phyloP scores from a whole-genome alignment of 23 red algal genomes.

The Gracilariopsis chorda region DNA sequence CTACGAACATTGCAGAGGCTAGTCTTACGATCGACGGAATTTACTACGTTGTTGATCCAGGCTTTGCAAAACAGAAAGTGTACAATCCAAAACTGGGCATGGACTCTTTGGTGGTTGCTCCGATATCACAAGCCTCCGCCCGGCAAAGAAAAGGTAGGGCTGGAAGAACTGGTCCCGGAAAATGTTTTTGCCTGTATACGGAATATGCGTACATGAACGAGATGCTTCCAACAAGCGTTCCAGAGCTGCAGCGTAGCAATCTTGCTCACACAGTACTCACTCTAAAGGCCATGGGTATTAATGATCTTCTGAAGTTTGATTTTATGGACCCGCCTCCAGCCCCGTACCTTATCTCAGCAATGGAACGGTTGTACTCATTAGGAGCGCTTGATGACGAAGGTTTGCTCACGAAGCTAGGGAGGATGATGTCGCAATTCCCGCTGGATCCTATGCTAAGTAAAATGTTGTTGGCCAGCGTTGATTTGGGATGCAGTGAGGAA shows the following conservation, averaged over 20 bases:
- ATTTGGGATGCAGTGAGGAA: slow-evolving; percentile 91
- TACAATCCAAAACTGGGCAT: slow-evolving; percentile 93
- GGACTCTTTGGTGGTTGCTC: slow-evolving; percentile 91
- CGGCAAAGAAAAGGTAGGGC: slow-evolving; percentile 91
- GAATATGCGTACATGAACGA: slow-evolving; percentile 86
- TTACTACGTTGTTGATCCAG: slow-evolving; percentile 96
- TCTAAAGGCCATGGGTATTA: slow-evolving; percentile 91
- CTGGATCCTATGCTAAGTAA: slow-evolving; percentile 93
- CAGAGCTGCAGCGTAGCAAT: slow-evolving; percentile 92
- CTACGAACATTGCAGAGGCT: slow-evolving; percentile 99
- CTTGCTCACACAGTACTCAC: slow-evolving; percentile 89
- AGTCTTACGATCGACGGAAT: slow-evolving; percentile 98
- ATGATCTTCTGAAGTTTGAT: slow-evolving; percentile 89
- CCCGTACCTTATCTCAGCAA: slow-evolving; percentile 86
- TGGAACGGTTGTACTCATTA: slow-evolving; percentile 87
- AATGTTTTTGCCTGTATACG: slow-evolving; percentile 94
- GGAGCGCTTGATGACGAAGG: slow-evolving; percentile 91
- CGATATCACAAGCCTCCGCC: slow-evolving; percentile 95
- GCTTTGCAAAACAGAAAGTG: slow-evolving; percentile 97
- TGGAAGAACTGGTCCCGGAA: slow-evolving; percentile 92
- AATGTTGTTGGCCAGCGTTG: slow-evolving; percentile 93
- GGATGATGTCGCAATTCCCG: slow-evolving; percentile 92
- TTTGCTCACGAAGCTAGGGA: slow-evolving; percentile 79
- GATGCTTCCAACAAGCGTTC: slow-evolving; percentile 88
- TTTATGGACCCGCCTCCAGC: slow-evolving; percentile 97